Evolutionary conservation across 2,329 filamentous ascomycete genomes (phyloP), one percentile per base, ranked within the genome.

Genomic region (Aspergillus pseudotamarii): DNA sequence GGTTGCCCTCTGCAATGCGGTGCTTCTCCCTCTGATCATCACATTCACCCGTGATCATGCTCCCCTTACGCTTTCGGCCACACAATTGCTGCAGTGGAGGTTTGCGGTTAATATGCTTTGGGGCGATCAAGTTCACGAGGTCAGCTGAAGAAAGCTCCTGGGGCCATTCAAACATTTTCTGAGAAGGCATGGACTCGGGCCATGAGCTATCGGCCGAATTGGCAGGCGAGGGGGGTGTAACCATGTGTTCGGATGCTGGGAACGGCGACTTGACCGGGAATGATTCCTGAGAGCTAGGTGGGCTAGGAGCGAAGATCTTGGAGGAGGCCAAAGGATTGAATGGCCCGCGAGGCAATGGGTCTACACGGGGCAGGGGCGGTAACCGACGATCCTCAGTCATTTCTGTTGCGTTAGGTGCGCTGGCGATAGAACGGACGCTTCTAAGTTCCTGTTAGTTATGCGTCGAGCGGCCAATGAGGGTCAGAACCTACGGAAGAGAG

Each of bases 1-100:
- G 72, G 62, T 78, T 78, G 36, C 76, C 76, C 67, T 79, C 77
- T 8, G 77, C 77, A 34, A 79, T 76, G 28, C 77, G 75, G 65
- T 79, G 77, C 69, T 78, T 79, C 64, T 79, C 76, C 9, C 76
- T 71, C 68, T 79, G 76, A 53, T 78, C 76, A 63, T 78, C 76
- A 19, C 66, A 66, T 38, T 78, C 76, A 9, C 63, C 65, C 9
- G 74, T 73, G 54, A 71, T 65, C 56, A 70, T 57, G 60, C 74
- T 76, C 28, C 72, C 71, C 67, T 78, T 79, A 60, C 77, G 76
- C 71, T 79, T 79, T 12, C 76, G 75, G 38, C 76, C 76, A 60
- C 76, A 79, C 9, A 78, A 67, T 58, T 79, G 76, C 68, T 79
- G 77, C 30, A 79, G 67, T 23, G 77, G 77, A 0, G 72, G 72